phyloP scores from a whole-genome alignment of 2,329 filamentous ascomycete genomes.

The Teratosphaeriaceae sp. region DNA sequence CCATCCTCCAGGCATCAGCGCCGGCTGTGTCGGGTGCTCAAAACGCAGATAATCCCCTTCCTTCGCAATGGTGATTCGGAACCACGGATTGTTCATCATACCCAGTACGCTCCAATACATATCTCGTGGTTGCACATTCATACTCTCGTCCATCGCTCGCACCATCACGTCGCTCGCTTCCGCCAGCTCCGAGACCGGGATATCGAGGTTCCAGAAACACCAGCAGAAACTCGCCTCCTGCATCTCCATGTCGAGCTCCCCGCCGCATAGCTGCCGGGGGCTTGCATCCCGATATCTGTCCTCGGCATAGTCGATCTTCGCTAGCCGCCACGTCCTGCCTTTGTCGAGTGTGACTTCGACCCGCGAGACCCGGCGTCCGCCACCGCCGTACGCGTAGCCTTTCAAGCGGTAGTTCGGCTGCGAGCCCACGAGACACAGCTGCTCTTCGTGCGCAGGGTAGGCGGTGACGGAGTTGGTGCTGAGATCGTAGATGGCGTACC shows the following conservation, averaged over 20 bases:
- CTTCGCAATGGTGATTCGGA: conserved; percentile 67
- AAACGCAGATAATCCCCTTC: conserved; percentile 62
- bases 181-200: conserved; percentile 56
- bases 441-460: conserved; percentile 41
- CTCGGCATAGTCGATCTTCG: conserved; percentile 74
- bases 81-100: conserved; percentile 70
- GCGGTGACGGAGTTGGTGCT: conserved; percentile 45
- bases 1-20: conserved; percentile 74
- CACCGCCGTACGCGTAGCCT: conserved; percentile 47
- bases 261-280: conserved; percentile 50
- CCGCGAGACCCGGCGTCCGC: conserved; percentile 43
- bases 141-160: conserved; percentile 81
- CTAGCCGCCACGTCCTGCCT: conserved; percentile 50
- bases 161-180: conserved; percentile 68
- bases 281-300: conserved; percentile 67
- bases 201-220: conserved; percentile 59
- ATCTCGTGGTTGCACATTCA: conserved; percentile 80
- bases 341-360: conserved; percentile 45
- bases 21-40: conserved; percentile 82
- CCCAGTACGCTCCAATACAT: conserved; percentile 48
- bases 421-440: conserved; percentile 33
- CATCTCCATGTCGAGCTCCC: conserved; percentile 43
- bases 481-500: conserved; percentile 62
- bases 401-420: conserved; percentile 38
- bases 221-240: conserved; percentile 40